phyloP scores from a whole-genome alignment of 2,329 filamentous ascomycete species.

The Arthrobotrys pseudoclavata region DNA sequence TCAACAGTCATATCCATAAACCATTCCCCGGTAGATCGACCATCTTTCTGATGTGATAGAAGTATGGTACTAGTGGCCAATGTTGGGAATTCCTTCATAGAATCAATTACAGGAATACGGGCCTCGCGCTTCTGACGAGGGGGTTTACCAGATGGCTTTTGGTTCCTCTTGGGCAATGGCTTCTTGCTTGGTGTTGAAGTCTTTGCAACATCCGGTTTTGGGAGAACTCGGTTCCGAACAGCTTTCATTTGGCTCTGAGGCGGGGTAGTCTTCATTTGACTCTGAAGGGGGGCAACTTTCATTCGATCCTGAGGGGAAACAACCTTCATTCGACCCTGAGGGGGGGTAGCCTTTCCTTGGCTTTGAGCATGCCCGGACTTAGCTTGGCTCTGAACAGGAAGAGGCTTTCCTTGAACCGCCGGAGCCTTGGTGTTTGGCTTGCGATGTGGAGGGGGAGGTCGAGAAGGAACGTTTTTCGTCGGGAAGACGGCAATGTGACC shows the following conservation, averaged over 20 bases:
- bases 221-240: neutral
- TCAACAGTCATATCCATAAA: conserved; percentile 6
- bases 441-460: neutral
- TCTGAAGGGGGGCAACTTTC: neutral
- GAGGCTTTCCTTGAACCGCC: neutral
- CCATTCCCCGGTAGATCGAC: neutral
- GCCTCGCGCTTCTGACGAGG: neutral
- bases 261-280: neutral
- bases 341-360: neutral
- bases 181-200: neutral
- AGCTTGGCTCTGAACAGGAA: neutral
- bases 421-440: neutral
- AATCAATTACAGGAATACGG: conserved; percentile 21
- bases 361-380: neutral
- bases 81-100: conserved; percentile 45
- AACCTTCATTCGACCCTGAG: neutral
- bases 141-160: conserved; percentile 9
- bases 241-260: neutral
- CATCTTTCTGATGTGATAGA: conserved; percentile 4
- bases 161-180: conserved; percentile 24
- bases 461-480: neutral
- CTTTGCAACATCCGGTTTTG: neutral
- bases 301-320: neutral
- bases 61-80: conserved; percentile 18
- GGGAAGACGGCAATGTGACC: conserved; percentile 12